A percentile compares a stretch with the other conserved stretches of the same genome.
These are phyloP conservation scores for Ceratocystis albifundus DNA, from an alignment of 2,329 filamentous ascomycete genomes.

Conservation along the genomic window DNA sequence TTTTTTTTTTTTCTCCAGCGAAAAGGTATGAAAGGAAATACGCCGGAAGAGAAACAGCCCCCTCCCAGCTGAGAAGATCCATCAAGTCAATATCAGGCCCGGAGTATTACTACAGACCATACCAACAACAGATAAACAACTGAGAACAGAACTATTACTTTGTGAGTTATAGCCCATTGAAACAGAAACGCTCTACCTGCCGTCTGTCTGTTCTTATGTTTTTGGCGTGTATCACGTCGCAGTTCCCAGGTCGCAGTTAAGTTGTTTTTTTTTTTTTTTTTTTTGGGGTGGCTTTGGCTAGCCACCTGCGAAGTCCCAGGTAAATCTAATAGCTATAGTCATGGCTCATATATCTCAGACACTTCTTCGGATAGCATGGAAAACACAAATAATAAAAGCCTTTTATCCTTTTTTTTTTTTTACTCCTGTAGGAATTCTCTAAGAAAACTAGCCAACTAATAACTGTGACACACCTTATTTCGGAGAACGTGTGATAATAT, in stretches of 20 bases:
- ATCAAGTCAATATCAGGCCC: slow-evolving; percentile 1
- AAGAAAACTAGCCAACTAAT: too few relatives aligned
- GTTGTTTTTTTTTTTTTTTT: too few relatives aligned
- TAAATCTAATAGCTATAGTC: not conserved
- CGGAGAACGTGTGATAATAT: not conserved
- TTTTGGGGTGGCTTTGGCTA: not conserved
- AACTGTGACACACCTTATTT: not conserved
- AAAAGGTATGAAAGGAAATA: not conserved
- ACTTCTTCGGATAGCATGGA: not conserved
- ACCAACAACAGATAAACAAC: slow-evolving; percentile 8
- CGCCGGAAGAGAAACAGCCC: not conserved
- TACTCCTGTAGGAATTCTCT: too few relatives aligned
- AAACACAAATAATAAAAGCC: not conserved
- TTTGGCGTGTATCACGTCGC: not conserved
- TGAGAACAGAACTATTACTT: not conserved
- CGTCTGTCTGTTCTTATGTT: not conserved
- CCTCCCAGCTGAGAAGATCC: slow-evolving; percentile 4
- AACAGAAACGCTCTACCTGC: not conserved
- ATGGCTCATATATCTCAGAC: not conserved
- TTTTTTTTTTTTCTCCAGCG: not conserved
- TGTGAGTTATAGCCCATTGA: not conserved
- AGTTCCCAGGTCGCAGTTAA: not conserved
- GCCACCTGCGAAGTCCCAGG: not conserved
- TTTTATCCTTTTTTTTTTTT: not conserved
- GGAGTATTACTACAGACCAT: slow-evolving; percentile 3